Conservation (phyloP, 306 rosid species). For the Trifolium dubium region DNA sequence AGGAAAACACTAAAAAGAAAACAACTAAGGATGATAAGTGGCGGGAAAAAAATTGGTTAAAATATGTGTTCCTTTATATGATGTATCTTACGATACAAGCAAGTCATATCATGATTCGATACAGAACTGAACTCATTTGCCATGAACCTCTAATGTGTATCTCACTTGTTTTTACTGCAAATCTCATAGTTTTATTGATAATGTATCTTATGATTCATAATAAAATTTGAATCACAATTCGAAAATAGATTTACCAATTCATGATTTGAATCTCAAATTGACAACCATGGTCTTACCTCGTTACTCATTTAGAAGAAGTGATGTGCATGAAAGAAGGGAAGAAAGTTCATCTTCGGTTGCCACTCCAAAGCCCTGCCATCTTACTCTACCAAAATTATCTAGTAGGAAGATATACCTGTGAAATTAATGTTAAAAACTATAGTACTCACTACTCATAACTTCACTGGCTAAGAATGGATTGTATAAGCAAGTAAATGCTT, state of each 20-base stretch:
- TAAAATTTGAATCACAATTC: neutral
- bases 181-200: neutral
- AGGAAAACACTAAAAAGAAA: conserved; percentile 10
- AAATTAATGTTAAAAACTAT: conserved; percentile 25
- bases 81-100: neutral
- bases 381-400: conserved; percentile 86
- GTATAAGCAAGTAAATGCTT: conserved; percentile 35
- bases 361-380: conserved; percentile 90
- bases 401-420: conserved; percentile 77
- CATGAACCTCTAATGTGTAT: neutral
- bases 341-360: conserved; percentile 73
- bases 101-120: neutral
- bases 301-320: conserved; percentile 60
- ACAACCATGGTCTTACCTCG: conserved; percentile 44
- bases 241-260: neutral
- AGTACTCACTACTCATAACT: neutral
- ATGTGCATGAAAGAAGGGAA: conserved; percentile 71
- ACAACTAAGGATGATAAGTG: neutral
- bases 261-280: neutral
- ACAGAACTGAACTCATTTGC: neutral
- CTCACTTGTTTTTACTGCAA: neutral
- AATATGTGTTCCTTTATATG: neutral
- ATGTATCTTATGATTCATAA: neutral
- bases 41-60: neutral
- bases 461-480: conserved; percentile 14